Evolutionary conservation across 192 early-diverging fungal species (phyloP), one percentile per base, ranked within the genome.

Genomic region (Coemansia erecta): DNA sequence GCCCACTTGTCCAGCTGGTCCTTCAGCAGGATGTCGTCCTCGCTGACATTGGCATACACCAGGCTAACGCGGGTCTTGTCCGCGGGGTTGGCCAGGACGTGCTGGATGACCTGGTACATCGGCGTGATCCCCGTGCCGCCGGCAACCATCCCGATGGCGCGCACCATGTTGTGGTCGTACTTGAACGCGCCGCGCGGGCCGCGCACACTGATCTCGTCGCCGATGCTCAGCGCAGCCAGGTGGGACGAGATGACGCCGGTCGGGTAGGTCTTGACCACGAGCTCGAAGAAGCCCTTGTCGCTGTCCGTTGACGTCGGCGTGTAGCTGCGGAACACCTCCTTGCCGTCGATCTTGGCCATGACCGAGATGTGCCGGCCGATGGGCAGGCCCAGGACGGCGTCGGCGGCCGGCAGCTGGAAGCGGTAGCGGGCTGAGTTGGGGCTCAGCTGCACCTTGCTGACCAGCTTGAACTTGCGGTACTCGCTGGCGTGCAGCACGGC

Each of bases 41-140:
- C 84, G 8, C 74, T 90, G 43, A 93, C 90, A 73, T 98, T 98
- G 61, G 92, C 92, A 82, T 91, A 98, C 51, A 96, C 81, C n/a
- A 98, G 81, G 65, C 71, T 88, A 44, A 98, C 68, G 44, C 82
- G 82, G 26, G 96, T 98, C 68, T 86, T 87, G 70, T 98, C 96
- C 31, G 83, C 71, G 19, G 92, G 92, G 76, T 98, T 91, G 53
- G 86, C 85, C 56, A 90, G 60, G 22, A 96, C 84, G 26, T 89
- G 87, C 49, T 91, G 90, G 48, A 97, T 90, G 58, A 98, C 87
- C 87, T 89, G 94, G 56, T 90, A 83, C 95, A 98, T 98, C 49
- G 95, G 95, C 1, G 95, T 94, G 62, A 98, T 90, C n/a, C 90
- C 94, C 48, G 94, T 93, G 53, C 94, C 94, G 28, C 93, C 92